Evolutionary conservation across 208 protist species (phyloP).

Genomic region (Leishmania major): DNA sequence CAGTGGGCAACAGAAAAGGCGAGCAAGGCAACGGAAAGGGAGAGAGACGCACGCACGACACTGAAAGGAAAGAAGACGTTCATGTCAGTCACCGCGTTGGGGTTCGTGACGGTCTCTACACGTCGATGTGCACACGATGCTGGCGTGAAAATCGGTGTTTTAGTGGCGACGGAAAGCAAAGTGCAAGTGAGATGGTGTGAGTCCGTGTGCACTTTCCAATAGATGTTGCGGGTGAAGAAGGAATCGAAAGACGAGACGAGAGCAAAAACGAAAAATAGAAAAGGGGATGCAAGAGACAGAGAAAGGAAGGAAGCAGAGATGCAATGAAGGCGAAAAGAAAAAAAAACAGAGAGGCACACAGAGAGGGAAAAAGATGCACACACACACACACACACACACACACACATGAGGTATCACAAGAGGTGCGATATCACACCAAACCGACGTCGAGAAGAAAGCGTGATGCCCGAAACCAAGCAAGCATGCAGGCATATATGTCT

Average conservation of each 20-base stretch:
- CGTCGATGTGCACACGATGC: background rate
- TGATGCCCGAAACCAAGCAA: background rate
- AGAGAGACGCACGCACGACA: background rate
- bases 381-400: no score
- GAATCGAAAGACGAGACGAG: background rate
- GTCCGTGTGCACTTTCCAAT: background rate
- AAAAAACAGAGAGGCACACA: background rate
- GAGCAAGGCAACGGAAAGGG: background rate
- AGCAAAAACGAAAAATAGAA: background rate
- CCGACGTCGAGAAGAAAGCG: background rate
- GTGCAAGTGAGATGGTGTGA: background rate
- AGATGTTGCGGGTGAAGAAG: background rate
- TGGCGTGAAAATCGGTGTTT: background rate
- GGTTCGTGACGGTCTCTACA: background rate
- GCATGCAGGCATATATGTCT: background rate
- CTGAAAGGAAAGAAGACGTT: background rate
- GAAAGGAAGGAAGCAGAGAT: background rate
- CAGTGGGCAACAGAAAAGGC: background rate
- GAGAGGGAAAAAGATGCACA: background rate
- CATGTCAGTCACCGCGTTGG: background rate
- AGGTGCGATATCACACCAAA: background rate
- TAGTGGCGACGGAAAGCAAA: background rate
- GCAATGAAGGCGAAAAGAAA: background rate
- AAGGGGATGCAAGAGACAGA: background rate
- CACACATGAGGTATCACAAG: background rate